Percentiles rank a stretch among this genome's conserved stretches.
Conservation (phyloP, 2,329 filamentous ascomycete genomes). For the Phoma herbarum region DNA sequence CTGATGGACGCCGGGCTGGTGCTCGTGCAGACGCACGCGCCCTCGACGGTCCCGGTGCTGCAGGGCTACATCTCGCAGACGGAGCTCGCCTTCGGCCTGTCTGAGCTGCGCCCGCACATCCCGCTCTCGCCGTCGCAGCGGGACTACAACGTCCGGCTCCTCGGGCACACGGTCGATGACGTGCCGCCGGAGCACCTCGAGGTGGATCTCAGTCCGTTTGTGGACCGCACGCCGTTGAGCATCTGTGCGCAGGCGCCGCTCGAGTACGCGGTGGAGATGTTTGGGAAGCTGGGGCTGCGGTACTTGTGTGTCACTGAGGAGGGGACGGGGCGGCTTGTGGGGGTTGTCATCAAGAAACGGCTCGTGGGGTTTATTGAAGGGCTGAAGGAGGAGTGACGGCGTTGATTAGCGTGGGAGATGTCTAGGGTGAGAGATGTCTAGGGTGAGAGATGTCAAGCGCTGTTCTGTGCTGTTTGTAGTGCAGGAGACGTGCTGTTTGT, state of each 20-base stretch:
- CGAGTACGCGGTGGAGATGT: constrained; percentile 68
- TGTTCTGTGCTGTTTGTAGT: no score
- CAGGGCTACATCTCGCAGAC: constrained; percentile 65
- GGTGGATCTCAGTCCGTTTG: constrained; percentile 59
- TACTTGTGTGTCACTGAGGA: constrained; percentile 65
- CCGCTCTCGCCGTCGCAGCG: neutral
- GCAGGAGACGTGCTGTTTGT: no score
- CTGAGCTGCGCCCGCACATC: neutral
- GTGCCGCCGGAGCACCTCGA: constrained; percentile 25
- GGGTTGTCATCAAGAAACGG: constrained; percentile 67
- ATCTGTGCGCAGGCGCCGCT: constrained; percentile 63
- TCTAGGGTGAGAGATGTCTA: no score
- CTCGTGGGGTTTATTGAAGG: constrained; percentile 62
- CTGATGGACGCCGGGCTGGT: constrained; percentile 67
- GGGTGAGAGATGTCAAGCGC: no score
- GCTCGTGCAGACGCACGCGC: constrained; percentile 54
- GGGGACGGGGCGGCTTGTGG: constrained; percentile 59
- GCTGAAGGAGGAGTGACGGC: constrained; percentile 29
- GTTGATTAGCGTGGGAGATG: no score
- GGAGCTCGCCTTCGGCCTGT: constrained; percentile 62
- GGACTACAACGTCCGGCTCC: constrained; percentile 49
- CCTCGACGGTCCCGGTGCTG: constrained; percentile 50
- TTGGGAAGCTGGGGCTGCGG: constrained; percentile 64
- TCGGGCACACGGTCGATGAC: constrained; percentile 48
- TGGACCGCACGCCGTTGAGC: constrained; percentile 63